Percentiles rank a stretch among this genome's conserved stretches.
phyloP scores from a whole-genome alignment of 257 asterid genomes.

The Parsonsia alboflavescens region DNA sequence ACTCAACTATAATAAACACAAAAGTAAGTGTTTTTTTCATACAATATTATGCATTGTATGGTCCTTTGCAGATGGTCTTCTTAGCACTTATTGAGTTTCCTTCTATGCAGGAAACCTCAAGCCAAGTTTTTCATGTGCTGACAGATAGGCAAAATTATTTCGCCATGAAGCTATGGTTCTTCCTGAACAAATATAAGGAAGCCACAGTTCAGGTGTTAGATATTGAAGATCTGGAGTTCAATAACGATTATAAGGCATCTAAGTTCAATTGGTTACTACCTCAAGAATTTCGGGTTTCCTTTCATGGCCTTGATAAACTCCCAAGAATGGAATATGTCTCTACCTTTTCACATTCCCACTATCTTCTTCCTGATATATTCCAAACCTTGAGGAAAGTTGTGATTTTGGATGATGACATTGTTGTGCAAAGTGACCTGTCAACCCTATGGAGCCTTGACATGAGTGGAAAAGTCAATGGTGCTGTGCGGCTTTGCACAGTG shows the following conservation, averaged over 20 bases:
- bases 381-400: slow-evolving; percentile 66
- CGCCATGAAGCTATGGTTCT: slow-evolving; percentile 87
- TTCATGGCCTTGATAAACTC: slow-evolving; percentile 52
- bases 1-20: slow-evolving; percentile 74
- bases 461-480: slow-evolving; percentile 90
- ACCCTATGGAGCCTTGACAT: slow-evolving; percentile 79
- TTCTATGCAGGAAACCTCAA: slow-evolving; percentile 67
- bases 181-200: slow-evolving; percentile 53
- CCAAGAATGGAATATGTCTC: slow-evolving; percentile 72
- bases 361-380: slow-evolving; percentile 80
- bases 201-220: slow-evolving; percentile 87
- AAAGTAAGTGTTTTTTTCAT: slow-evolving; percentile 45
- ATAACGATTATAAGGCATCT: slow-evolving; percentile 36
- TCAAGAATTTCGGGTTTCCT: slow-evolving; percentile 85
- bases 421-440: slow-evolving; percentile 89
- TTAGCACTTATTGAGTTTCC: slow-evolving; percentile 21
- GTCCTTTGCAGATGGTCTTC: slow-evolving; percentile 14
- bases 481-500: slow-evolving; percentile 62
- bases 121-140: slow-evolving; percentile 81
- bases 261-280: slow-evolving; percentile 62
- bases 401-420: slow-evolving; percentile 81
- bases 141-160: slow-evolving; percentile 84
- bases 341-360: slow-evolving; percentile 73
- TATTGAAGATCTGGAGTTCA: slow-evolving; percentile 64
- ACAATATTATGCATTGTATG: background rate